A percentile compares a stretch with the other conserved stretches of the same genome.
phyloP scores from a whole-genome alignment of 345 rosid species.

The Raphanus raphanistrum region DNA sequence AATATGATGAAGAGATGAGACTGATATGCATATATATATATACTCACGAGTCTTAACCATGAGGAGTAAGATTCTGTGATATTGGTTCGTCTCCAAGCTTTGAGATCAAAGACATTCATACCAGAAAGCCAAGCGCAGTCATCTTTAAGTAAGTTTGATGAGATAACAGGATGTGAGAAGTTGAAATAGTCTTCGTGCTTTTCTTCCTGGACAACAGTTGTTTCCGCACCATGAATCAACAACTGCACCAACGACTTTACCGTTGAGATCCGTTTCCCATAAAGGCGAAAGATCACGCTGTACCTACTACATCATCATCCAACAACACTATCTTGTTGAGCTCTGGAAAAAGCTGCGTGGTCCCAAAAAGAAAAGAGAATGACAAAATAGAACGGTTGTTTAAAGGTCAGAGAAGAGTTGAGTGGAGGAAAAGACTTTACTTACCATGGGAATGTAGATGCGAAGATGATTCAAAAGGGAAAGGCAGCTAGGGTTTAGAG shows the following conservation, averaged over 20 bases:
- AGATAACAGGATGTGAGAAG: slow-evolving; percentile 73
- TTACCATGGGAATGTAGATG: slow-evolving; percentile 77
- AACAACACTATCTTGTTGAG: slow-evolving; percentile 85
- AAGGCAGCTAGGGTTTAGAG: slow-evolving; percentile 61
- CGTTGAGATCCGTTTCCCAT: slow-evolving; percentile 74
- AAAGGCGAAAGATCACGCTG: slow-evolving; percentile 79
- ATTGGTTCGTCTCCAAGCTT: slow-evolving; percentile 78
- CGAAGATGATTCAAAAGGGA: slow-evolving; percentile 86
- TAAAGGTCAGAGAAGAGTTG: neutral
- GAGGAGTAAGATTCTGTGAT: slow-evolving; percentile 60
- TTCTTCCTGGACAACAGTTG: slow-evolving; percentile 82
- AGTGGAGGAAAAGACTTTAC: neutral
- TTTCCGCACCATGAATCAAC: slow-evolving; percentile 70
- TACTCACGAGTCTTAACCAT: slow-evolving; percentile 75
- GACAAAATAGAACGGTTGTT: slow-evolving; percentile 8
- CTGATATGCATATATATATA: neutral
- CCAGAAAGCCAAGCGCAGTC: slow-evolving; percentile 93
- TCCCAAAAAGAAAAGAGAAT: slow-evolving; percentile 35
- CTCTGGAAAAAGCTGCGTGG: slow-evolving; percentile 83
- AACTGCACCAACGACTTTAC: slow-evolving; percentile 80
- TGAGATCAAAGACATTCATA: slow-evolving; percentile 80
- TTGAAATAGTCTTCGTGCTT: slow-evolving; percentile 76
- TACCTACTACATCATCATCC: slow-evolving; percentile 87
- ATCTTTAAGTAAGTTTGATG: slow-evolving; percentile 54
- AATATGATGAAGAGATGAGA: neutral